Evolutionary conservation across 176 grass and related monocot species (phyloP), one percentile per base, ranked within the genome.

Genomic region (Phoenix roebelenii): DNA sequence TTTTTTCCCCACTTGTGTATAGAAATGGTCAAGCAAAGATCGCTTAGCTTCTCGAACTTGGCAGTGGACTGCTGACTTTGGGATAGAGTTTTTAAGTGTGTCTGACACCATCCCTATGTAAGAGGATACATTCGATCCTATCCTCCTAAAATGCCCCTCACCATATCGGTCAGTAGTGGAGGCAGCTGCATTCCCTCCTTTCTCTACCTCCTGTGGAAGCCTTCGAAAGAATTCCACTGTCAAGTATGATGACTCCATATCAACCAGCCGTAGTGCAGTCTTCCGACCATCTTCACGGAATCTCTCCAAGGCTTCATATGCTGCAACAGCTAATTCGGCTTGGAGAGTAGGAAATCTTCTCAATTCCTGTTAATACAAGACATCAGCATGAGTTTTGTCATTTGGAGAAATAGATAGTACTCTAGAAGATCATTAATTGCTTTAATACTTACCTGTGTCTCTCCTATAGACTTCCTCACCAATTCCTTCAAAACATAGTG

Each of bases 41-140:
- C 79, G 69, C 44, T 85, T 90, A 16, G 87, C 87, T 76, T 90
- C 87, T 69, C 75, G 82, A 32, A 90, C 87, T 70, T 90, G 87
- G 54, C 87, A 90, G 68, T 85, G 59, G 14, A 90, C 87, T 3
- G 73, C 82, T 49, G 82, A 82, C 72, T 85, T 90, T 22, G 87
- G 87, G 58, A 90, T 76, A 12, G 69, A 85, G 44, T 85, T 62
- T 62, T 67, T 44, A 17, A 90, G 82, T 22, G 60, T 75, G 18
- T 82, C 79, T 15, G 72, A 81, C 58, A 82, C 82, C 87, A 90
- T 79, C 9, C 15, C 28, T 71, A 90, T 76, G 28, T 90, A 90
- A 30, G 70, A 48, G 18, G 79, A 69, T 53, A 90, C 82, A 57
- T 90, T 90, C 49, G 67, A 76, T 15, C 78, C 87, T 52, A 90